These are phyloP conservation scores for Picea mariana DNA, from an alignment of 83 land plant species.

Conservation along the genomic window DNA sequence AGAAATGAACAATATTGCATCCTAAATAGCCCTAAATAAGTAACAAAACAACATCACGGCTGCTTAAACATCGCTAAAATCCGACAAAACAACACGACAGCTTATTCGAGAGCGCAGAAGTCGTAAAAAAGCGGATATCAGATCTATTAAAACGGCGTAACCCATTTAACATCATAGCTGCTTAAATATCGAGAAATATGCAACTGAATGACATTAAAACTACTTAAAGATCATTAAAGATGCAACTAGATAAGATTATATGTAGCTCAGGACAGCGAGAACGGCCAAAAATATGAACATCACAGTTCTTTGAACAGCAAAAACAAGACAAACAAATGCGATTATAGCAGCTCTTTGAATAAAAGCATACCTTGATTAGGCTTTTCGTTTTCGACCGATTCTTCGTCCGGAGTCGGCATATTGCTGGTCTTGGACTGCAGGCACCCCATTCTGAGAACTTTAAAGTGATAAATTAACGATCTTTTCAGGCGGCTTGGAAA, in stretches of 20 bases:
- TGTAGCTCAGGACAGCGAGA: neutral
- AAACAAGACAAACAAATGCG: neutral
- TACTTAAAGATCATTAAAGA: neutral
- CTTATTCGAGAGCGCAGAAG: too few species aligned
- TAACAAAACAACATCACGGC: neutral
- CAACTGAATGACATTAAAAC: neutral
- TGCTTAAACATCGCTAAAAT: neutral
- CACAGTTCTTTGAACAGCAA: neutral
- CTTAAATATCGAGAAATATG: neutral
- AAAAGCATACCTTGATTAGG: conserved; percentile 25
- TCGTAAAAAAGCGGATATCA: too few species aligned
- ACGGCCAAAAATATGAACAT: neutral
- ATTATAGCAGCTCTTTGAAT: too few species aligned
- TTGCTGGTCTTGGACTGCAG: conserved; percentile 43
- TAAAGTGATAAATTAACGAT: too few species aligned
- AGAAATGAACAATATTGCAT: too few species aligned
- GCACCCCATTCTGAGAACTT: conserved; percentile 33
- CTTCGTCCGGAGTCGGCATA: conserved; percentile 29
- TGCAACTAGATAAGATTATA: neutral
- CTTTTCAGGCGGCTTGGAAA: too few species aligned
- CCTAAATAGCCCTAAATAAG: neutral
- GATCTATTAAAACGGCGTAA: neutral
- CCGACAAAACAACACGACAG: neutral
- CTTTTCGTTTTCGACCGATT: conserved; percentile 28
- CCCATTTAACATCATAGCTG: neutral